Evolutionary conservation across 2,329 filamentous ascomycete species (phyloP), one percentile per base, ranked within the genome.

Genomic region (Sphaceloma murrayae): DNA sequence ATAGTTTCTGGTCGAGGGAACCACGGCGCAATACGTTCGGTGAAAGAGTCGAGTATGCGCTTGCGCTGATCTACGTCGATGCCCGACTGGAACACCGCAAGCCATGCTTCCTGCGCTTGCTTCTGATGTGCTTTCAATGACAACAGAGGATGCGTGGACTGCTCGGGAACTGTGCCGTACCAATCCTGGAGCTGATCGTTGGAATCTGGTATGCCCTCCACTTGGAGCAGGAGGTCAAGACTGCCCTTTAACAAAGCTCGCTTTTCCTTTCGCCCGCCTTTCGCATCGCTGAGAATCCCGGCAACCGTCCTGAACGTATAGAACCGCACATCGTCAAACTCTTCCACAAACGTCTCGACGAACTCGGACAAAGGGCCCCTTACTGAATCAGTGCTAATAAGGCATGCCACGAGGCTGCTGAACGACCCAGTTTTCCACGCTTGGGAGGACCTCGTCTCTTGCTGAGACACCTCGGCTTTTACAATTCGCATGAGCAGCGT

Each of bases 1-100:
- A 98, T 73, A 30, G 94, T 72, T 58, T 96, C 89, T 1, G 87
- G 82, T 49, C 86, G 84, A 36, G 72, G 74, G 63, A 96, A 94
- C 84, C 86, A 94, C 1, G 89, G 88, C 17, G 84, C 82, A 53
- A 95, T 85, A 24, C 78, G 78, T 31, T 76, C 75, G 2, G 85
- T 79, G 65, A 93, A 81, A 49, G 82, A 74, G 48, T 77, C 74
- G 36, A 98, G 71, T 2, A 94, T 72, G 38, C 70, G 69, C 61
- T 96, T 96, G 42, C 84, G 80, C 59, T 94, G 82, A 11, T 82
- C 74, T 50, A 80, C 78, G 38, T 72, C 75, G 39, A 87, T 70
- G 3, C 74, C 70, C 46, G 80, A 67, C 46, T 73, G 74, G 57
- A 96, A 77, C 16, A 94, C 63, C 2, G 82, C 74, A 13, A 94